Evolutionary conservation across 2,329 filamentous ascomycete genomes (phyloP).

Genomic region (Aspergillus udagawae): DNA sequence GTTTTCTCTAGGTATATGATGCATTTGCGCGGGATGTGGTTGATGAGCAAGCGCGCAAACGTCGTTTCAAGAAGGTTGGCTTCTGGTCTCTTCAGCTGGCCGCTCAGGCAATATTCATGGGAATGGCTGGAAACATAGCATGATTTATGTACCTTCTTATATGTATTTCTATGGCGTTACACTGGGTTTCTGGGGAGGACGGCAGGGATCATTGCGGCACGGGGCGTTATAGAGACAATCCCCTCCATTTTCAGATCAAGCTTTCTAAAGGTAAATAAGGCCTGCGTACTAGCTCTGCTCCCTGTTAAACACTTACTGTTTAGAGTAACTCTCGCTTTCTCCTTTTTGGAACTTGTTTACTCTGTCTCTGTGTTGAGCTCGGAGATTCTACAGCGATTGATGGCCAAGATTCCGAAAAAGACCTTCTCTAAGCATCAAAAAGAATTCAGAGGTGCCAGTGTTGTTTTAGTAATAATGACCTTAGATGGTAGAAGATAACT

Average conservation of each 20-base stretch:
- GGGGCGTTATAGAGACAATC: background rate
- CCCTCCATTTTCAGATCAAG: background rate
- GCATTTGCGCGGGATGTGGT: conserved; percentile 90
- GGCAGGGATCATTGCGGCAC: background rate
- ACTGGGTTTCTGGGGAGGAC: background rate
- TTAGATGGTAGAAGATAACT: too few relatives aligned
- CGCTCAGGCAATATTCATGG: conserved; percentile 90
- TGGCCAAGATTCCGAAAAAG: background rate
- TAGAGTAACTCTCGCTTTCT: background rate
- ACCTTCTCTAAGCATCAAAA: background rate
- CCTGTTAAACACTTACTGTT: background rate
- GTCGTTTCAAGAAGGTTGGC: conserved; percentile 90
- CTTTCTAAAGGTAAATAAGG: background rate
- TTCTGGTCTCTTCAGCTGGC: conserved; percentile 93
- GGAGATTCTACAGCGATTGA: background rate
- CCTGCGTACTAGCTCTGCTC: background rate
- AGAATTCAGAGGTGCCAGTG: background rate
- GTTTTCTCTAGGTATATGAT: conserved; percentile 64
- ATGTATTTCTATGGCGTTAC: background rate
- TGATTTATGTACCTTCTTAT: conserved; percentile 27
- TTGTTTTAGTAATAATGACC: background rate
- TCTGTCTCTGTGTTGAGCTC: background rate
- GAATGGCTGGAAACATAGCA: conserved; percentile 78
- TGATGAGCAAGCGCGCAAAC: conserved; percentile 78
- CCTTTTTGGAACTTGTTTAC: background rate